Percentiles rank a stretch among this genome's conserved stretches.
Conservation (phyloP, 2,329 filamentous ascomycete genomes). For the Penicillium oxalicum region DNA sequence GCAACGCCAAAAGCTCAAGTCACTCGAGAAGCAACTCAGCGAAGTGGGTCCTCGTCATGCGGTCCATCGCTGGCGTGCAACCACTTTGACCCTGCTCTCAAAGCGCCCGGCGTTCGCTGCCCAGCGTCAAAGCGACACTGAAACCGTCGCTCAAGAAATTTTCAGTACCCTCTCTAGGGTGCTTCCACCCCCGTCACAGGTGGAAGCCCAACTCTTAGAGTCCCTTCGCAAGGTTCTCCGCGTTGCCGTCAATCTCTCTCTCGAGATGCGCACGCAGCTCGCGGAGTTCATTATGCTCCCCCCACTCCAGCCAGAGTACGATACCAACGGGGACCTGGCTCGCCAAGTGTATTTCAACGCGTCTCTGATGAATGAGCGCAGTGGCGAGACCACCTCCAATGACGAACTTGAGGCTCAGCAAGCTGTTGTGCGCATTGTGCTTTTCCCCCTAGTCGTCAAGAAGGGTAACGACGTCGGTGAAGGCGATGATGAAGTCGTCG, state of each 20-base stretch:
- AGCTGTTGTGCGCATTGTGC: conserved; percentile 79
- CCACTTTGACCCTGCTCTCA: conserved; percentile 82
- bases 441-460: conserved; percentile 95
- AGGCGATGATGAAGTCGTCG: conserved; percentile 90
- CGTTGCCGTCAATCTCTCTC: conserved; percentile 80
- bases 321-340: conserved; percentile 81
- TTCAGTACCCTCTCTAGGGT: conserved; percentile 77
- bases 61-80: conserved; percentile 96
- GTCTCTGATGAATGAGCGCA: conserved; percentile 88
- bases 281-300: conserved; percentile 99
- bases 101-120: conserved; percentile 71
- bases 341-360: conserved; percentile 90
- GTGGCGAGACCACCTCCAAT: conserved; percentile 63
- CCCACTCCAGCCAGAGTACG: conserved; percentile 88
- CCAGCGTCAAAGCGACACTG: conserved; percentile 82
- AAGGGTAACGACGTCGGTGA: conserved; percentile 83
- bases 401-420: conserved; percentile 71
- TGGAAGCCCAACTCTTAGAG: conserved; percentile 73
- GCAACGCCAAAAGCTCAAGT: conserved; percentile 94
- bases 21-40: conserved; percentile 80
- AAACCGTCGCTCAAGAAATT: conserved; percentile 90
- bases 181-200: conserved; percentile 75
- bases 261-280: conserved; percentile 95
- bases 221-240: conserved; percentile 83
- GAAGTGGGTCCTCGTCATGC: conserved; percentile 83